Conservation (phyloP, 2,329 filamentous ascomycete species). For the Fusarium lateritium region DNA sequence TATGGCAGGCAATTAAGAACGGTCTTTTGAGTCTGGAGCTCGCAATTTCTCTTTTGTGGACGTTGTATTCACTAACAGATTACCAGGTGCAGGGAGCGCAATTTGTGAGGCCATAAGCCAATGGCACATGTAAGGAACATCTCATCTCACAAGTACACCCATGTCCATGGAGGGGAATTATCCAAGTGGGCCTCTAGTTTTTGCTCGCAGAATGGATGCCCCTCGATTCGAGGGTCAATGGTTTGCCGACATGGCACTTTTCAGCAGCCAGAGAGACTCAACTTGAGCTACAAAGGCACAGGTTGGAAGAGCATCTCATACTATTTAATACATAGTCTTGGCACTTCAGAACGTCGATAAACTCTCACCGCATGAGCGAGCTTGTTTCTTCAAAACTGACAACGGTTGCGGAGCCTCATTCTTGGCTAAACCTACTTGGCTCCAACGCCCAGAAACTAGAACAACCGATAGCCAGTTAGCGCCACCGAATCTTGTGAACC, state of each 20-base stretch:
- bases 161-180: slow-evolving; percentile 6
- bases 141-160: slow-evolving; percentile 16
- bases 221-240: neutral
- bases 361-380: slow-evolving; percentile 3
- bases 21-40: slow-evolving; percentile 6
- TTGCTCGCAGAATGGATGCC: slow-evolving; percentile 1
- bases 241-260: neutral
- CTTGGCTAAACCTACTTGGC: slow-evolving; percentile 26
- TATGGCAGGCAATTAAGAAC: slow-evolving; percentile 21
- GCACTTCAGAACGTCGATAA: neutral
- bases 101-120: slow-evolving; percentile 8
- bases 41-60: slow-evolving; percentile 8
- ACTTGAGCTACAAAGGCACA: neutral
- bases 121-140: slow-evolving; percentile 14
- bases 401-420: slow-evolving; percentile 30
- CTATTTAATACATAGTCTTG: neutral
- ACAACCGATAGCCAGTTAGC: slow-evolving; percentile 35
- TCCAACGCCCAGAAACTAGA: slow-evolving; percentile 32
- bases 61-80: slow-evolving; percentile 23
- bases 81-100: slow-evolving; percentile 1
- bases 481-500: slow-evolving; percentile 20
- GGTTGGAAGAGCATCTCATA: neutral
- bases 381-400: slow-evolving; percentile 13
- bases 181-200: slow-evolving; percentile 10
- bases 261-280: neutral